Evolutionary conservation across 2,329 filamentous ascomycete genomes (phyloP), one percentile per base, ranked within the genome.

Genomic region (Microascus cirrosus): DNA sequence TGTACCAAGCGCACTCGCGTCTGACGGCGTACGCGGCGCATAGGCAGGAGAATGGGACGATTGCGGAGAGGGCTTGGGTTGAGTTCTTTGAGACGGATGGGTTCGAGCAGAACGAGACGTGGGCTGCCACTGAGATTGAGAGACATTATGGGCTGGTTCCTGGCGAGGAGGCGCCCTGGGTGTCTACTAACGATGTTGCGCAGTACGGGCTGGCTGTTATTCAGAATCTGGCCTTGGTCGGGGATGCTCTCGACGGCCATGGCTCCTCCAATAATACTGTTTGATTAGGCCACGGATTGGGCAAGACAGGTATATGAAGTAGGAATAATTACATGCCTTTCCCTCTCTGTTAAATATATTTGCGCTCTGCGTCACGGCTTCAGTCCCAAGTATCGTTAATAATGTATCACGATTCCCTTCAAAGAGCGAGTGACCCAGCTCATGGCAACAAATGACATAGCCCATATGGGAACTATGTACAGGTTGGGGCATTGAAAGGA

Each of bases 171-270:
- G 81, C 80, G 0, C 65, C 70, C 0, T 85, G 81, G 81, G 62
- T 85, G 1, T 73, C 74, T 1, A 83, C 81, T 0, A 84, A 84
- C 62, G 78, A 77, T 50, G 72, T 75, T 6, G 79, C 81, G 0
- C 71, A 80, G 59, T 85, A 83, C 65, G 81, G 81, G 0, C 61
- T 84, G 55, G 77, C 79, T 1, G 79, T 74, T 0, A 83, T 85
- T 59, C 77, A 81, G 63, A 77, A 81, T 57, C 61, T 85, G 62
- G 77, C 78, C 2, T 63, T 73, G 36, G 66, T 73, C 55, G 58
- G 65, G 62, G 13, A 65, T 53, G 45, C 53, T 6, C 28, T 55
- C 20, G 24, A 32, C 18, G 39, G 7, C 39, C n/a, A 42, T 8
- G 28, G 28, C 8, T 32, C 28, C n/a, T n/a, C n/a, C n/a, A n/a